A percentile compares a stretch with the other conserved stretches of the same genome.
Conservation (phyloP, 805 yeast genomes). For the Torulaspora delbrueckii region DNA sequence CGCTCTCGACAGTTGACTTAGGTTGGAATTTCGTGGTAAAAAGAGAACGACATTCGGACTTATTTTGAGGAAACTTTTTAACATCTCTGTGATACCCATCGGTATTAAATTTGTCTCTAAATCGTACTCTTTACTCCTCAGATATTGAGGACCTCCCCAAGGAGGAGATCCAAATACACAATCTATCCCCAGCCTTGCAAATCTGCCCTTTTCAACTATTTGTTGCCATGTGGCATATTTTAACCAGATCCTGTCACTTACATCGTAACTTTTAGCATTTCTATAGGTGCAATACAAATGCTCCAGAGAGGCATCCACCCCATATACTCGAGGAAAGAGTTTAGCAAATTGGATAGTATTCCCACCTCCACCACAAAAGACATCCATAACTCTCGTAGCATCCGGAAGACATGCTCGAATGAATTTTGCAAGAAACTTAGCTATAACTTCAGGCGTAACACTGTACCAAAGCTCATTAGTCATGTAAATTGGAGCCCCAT, state of each 20-base stretch:
- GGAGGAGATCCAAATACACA: conserved; percentile 76
- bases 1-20: conserved; percentile 46
- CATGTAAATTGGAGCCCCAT: conserved; percentile 58
- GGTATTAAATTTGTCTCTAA: conserved; percentile 44
- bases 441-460: conserved; percentile 78
- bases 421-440: conserved; percentile 54
- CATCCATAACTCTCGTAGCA: conserved; percentile 50
- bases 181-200: conserved; percentile 23
- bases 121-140: conserved; percentile 42
- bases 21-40: conserved; percentile 56
- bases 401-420: conserved; percentile 49
- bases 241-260: conserved; percentile 46
- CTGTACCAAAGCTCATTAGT: conserved; percentile 78
- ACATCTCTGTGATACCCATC: conserved; percentile 41
- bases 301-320: conserved; percentile 55
- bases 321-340: conserved; percentile 51
- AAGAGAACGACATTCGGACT: conserved; percentile 52
- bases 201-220: conserved; percentile 17
- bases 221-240: conserved; percentile 45
- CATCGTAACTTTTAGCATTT: conserved; percentile 62
- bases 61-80: conserved; percentile 40
- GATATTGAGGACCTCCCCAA: conserved; percentile 78
- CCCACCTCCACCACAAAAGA: conserved; percentile 88
- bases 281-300: conserved; percentile 62
- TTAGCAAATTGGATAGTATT: conserved; percentile 72